Evolutionary conservation across 2,329 filamentous ascomycete genomes (phyloP).

Genomic region (Dactylellina leptospora): DNA sequence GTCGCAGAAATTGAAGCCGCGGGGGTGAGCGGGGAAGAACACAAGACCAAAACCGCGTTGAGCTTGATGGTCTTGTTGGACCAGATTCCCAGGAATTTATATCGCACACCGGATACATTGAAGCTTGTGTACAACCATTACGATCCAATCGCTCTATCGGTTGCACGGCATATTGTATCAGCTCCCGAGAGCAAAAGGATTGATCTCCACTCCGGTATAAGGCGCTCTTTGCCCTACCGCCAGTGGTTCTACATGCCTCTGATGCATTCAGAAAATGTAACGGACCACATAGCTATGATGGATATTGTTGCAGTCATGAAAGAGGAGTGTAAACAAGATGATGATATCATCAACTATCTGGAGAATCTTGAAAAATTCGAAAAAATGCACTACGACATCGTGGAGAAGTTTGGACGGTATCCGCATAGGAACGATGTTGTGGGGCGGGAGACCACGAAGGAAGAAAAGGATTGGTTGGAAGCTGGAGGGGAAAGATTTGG

Average conservation of each 20-base stretch:
- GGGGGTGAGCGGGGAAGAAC: conserved; percentile 16
- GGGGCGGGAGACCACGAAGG: conserved; percentile 64
- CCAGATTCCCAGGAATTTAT: conserved; percentile 71
- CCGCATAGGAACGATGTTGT: conserved; percentile 68
- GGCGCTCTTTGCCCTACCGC: conserved; percentile 59
- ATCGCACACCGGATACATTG: conserved; percentile 64
- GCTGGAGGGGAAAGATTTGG: conserved; percentile 57
- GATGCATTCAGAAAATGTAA: conserved; percentile 67
- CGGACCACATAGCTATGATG: conserved; percentile 62
- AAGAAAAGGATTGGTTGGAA: conserved; percentile 66
- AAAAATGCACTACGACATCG: conserved; percentile 64
- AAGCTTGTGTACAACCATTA: conserved; percentile 66
- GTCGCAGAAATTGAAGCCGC: conserved; percentile 34
- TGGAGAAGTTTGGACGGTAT: conserved; percentile 68
- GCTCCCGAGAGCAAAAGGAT: conserved; percentile 57
- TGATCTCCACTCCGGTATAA: conserved; percentile 58
- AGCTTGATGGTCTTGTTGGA: conserved; percentile 69
- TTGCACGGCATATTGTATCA: conserved; percentile 57
- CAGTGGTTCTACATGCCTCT: conserved; percentile 70
- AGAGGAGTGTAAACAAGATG: conserved; percentile 57
- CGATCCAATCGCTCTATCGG: conserved; percentile 64
- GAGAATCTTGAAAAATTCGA: conserved; percentile 60
- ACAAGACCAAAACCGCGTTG: conserved; percentile 58
- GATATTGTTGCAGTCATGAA: conserved; percentile 25
- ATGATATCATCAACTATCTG: conserved; percentile 59